A percentile compares a stretch with the other conserved stretches of the same genome.
phyloP scores from a whole-genome alignment of 179 eudicot genomes.

The Spergularia azorica region DNA sequence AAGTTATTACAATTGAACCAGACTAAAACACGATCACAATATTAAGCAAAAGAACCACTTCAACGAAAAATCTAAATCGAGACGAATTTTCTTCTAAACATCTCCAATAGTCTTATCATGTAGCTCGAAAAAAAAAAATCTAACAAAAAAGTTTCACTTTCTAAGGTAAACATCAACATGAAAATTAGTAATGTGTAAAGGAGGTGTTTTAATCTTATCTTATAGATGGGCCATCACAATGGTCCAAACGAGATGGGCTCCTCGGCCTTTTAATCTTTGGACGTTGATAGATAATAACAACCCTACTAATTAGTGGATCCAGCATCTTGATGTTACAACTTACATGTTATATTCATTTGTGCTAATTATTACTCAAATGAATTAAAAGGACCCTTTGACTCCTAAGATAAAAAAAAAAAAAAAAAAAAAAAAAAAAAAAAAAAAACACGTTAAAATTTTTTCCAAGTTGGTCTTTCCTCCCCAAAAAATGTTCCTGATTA shows the following conservation, averaged over 20 bases:
- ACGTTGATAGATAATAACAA: constrained; percentile 35
- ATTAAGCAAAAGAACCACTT: too few relatives aligned
- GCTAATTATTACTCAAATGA: neutral
- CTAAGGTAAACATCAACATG: neutral
- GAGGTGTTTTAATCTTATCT: constrained; percentile 42
- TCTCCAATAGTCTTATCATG: too few relatives aligned
- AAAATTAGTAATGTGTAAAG: neutral
- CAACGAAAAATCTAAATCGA: too few relatives aligned
- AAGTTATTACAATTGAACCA: too few relatives aligned
- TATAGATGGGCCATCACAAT: constrained; percentile 10
- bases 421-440: neutral
- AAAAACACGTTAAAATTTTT: constrained; percentile 3
- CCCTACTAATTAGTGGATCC: constrained; percentile 28
- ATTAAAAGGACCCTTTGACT: constrained; percentile 18
- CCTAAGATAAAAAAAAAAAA: neutral
- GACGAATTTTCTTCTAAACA: too few relatives aligned
- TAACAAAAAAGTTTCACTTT: neutral
- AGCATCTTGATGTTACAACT: constrained; percentile 33
- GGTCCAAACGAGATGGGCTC: constrained; percentile 31
- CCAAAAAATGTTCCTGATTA: neutral
- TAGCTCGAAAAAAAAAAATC: too few relatives aligned
- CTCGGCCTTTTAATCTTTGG: constrained; percentile 9
- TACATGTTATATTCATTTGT: constrained; percentile 22
- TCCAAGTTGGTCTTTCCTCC: constrained; percentile 15
- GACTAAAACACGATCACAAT: too few relatives aligned